phyloP scores from a whole-genome alignment of 495 filamentous ascomycete species.

The Haplographium delicatum region DNA sequence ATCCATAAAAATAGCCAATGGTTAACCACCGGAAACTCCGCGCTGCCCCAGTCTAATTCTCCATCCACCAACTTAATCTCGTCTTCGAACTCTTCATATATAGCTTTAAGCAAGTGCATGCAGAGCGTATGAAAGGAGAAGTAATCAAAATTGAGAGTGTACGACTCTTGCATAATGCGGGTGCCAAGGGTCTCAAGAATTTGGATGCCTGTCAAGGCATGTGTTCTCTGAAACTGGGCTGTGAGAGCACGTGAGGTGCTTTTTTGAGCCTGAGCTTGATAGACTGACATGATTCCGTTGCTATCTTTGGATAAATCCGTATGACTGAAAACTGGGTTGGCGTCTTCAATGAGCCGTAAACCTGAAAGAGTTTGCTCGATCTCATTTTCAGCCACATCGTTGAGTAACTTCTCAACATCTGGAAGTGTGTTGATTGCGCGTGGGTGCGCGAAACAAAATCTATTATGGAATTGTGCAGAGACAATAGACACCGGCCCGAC shows the following conservation, averaged over 20 bases:
- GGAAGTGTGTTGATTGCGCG: neutral
- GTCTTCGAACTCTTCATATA: slow-evolving; percentile 2
- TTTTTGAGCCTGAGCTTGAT: neutral
- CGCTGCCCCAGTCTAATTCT: neutral
- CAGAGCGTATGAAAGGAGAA: neutral
- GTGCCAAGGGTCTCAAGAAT: neutral
- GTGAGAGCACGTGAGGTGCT: neutral
- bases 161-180: slow-evolving; percentile 2
- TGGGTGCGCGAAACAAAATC: neutral
- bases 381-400: slow-evolving; percentile 2
- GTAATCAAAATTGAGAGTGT: slow-evolving; percentile 1
- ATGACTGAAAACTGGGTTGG: neutral
- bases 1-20: slow-evolving; percentile 9
- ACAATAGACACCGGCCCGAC: neutral
- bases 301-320: neutral
- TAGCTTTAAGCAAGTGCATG: neutral
- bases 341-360: neutral
- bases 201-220: neutral
- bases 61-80: neutral
- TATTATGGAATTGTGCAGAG: neutral
- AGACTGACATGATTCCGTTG: neutral
- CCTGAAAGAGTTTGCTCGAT: neutral
- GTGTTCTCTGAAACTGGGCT: neutral
- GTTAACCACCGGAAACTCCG: neutral
- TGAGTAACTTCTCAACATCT: slow-evolving; percentile 4